Conservation (phyloP, 805 yeast species). For the Teunomyces atbi region DNA sequence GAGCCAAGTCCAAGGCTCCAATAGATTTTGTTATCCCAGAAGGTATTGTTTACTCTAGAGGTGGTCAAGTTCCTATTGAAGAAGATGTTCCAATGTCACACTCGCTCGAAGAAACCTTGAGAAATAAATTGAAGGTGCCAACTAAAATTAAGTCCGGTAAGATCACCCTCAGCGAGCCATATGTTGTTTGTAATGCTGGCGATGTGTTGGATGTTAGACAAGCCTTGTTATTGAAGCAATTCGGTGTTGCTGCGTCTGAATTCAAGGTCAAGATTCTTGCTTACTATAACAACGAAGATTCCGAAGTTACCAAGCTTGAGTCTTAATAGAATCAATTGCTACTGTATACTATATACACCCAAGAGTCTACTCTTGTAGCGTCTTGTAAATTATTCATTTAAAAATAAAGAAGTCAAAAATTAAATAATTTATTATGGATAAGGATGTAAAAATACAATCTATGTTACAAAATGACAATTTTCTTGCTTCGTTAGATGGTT, state of each 20-base stretch:
- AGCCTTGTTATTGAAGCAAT: slow-evolving; percentile 87
- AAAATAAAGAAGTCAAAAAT: neutral
- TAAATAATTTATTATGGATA: neutral
- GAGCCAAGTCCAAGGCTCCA: slow-evolving; percentile 86
- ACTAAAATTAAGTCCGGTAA: slow-evolving; percentile 89
- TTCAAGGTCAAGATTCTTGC: slow-evolving; percentile 81
- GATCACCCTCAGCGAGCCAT: slow-evolving; percentile 71
- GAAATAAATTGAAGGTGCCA: slow-evolving; percentile 88
- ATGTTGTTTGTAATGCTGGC: slow-evolving; percentile 76
- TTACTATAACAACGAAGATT: slow-evolving; percentile 65
- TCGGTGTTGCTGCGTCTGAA: slow-evolving; percentile 92
- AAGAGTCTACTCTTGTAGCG: slow-evolving; percentile 2
- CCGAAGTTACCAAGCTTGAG: slow-evolving; percentile 25
- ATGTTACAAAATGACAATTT: neutral
- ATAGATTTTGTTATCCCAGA: slow-evolving; percentile 81
- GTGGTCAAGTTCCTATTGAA: slow-evolving; percentile 84
- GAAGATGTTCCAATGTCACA: slow-evolving; percentile 98
- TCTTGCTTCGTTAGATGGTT: neutral
- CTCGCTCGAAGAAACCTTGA: slow-evolving; percentile 88
- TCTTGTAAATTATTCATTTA: slow-evolving; percentile 1
- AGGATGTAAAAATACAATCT: neutral
- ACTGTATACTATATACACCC: slow-evolving; percentile 2
- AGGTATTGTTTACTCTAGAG: slow-evolving; percentile 91
- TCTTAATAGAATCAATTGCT: slow-evolving; percentile 4
- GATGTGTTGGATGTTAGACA: slow-evolving; percentile 84